Evolutionary conservation across 257 asterid genomes (phyloP).

Genomic region (Solanum peruvianum): DNA sequence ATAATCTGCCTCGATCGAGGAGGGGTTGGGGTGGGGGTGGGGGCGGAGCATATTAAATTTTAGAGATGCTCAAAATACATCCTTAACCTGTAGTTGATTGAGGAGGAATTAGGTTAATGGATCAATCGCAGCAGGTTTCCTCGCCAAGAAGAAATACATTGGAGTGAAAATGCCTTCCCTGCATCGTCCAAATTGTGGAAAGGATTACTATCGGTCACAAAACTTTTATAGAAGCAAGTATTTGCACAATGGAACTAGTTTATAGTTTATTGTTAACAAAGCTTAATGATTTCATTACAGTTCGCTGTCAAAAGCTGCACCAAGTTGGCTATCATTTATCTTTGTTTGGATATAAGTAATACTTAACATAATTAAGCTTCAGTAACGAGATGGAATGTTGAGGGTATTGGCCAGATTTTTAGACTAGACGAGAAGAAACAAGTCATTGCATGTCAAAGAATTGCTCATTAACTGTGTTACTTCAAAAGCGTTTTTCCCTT

Average conservation of each 20-base stretch:
- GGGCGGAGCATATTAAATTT: neutral
- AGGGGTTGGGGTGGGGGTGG: too few relatives aligned
- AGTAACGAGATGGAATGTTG: neutral
- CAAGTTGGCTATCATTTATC: neutral
- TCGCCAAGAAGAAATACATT: neutral
- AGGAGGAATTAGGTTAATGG: neutral
- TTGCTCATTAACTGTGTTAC: neutral
- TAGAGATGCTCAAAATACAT: neutral
- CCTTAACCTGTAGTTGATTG: neutral
- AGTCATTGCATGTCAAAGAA: neutral
- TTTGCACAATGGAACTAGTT: neutral
- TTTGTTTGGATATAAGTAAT: neutral
- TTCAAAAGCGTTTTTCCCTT: neutral
- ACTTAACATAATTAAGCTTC: neutral
- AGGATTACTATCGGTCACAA: neutral
- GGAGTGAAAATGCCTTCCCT: slow-evolving; percentile 5
- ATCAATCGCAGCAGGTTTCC: neutral
- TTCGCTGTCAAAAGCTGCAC: neutral
- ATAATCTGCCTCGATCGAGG: neutral
- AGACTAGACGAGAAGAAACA: neutral
- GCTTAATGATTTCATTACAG: neutral
- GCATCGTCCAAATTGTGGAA: neutral
- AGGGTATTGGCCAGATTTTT: neutral
- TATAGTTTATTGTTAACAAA: neutral
- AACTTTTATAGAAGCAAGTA: neutral